These are phyloP conservation scores for Penicillium arizonense DNA, from an alignment of 495 filamentous ascomycete species.

Conservation along the genomic window DNA sequence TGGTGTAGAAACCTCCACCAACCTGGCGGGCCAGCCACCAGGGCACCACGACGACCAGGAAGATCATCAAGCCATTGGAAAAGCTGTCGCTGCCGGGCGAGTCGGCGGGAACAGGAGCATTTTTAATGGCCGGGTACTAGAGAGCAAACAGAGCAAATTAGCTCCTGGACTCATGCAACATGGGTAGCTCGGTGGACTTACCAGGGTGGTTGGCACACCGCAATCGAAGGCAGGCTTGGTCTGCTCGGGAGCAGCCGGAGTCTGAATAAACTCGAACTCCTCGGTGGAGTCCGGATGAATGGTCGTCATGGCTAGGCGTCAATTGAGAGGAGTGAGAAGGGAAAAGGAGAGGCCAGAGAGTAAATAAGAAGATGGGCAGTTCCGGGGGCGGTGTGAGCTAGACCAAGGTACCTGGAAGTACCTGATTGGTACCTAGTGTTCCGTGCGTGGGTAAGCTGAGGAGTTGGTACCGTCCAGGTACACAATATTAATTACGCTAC, in stretches of 20 bases:
- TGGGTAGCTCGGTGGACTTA: constrained; percentile 14
- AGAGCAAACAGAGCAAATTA: constrained; percentile 4
- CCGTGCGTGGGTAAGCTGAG: constrained; percentile 7
- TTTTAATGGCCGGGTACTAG: constrained; percentile 63
- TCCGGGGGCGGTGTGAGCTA: constrained; percentile 23
- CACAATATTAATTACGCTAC: background rate
- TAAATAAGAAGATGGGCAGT: constrained; percentile 29
- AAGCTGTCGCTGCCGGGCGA: constrained; percentile 58
- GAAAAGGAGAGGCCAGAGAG: constrained; percentile 22
- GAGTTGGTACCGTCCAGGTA: background rate
- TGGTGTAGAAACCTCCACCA: constrained; percentile 55
- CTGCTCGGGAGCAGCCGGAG: constrained; percentile 53
- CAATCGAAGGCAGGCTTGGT: constrained; percentile 33
- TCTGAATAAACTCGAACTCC: constrained; percentile 68
- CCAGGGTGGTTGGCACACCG: constrained; percentile 29
- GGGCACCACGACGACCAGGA: constrained; percentile 49
- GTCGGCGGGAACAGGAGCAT: constrained; percentile 64
- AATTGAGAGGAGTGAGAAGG: constrained; percentile 23
- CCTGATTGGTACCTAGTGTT: constrained; percentile 7
- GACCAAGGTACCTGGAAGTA: constrained; percentile 6
- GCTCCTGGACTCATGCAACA: background rate
- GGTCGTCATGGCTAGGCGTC: constrained; percentile 40
- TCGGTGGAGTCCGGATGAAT: constrained; percentile 53
- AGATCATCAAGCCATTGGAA: constrained; percentile 55
- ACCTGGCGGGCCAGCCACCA: constrained; percentile 54